These are phyloP conservation scores for Nemophila menziesii DNA, from an alignment of 257 asterid genomes.

Conservation along the genomic window DNA sequence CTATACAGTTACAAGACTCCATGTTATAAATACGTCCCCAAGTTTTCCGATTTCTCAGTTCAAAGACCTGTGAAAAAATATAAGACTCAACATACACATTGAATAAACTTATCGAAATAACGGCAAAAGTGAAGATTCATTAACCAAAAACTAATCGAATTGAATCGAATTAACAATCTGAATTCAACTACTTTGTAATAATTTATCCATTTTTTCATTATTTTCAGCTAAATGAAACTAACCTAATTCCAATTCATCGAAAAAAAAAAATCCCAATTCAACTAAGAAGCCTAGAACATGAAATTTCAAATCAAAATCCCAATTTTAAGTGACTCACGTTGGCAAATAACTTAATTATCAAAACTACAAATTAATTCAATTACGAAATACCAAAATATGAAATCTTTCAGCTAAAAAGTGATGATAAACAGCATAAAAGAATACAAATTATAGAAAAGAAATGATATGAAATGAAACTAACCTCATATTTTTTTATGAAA, in stretches of 20 bases:
- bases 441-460: no score
- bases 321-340: neutral
- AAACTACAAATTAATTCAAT: neutral
- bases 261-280: neutral
- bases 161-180: neutral
- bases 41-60: conserved; percentile 10
- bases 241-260: neutral
- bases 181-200: neutral
- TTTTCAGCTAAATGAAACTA: neutral
- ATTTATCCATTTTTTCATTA: conserved; percentile 4
- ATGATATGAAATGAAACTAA: neutral
- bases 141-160: neutral
- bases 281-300: no score
- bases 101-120: neutral
- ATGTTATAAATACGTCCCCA: conserved; percentile 18
- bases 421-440: neutral
- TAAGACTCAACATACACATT: neutral
- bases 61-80: conserved; percentile 24
- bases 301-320: no score
- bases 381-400: neutral
- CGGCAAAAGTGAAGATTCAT: neutral
- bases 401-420: neutral
- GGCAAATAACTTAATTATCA: neutral
- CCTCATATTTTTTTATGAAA: neutral
- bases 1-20: conserved; percentile 86